Conservation (phyloP, 208 protist species). For the Phytomonas serpens region DNA sequence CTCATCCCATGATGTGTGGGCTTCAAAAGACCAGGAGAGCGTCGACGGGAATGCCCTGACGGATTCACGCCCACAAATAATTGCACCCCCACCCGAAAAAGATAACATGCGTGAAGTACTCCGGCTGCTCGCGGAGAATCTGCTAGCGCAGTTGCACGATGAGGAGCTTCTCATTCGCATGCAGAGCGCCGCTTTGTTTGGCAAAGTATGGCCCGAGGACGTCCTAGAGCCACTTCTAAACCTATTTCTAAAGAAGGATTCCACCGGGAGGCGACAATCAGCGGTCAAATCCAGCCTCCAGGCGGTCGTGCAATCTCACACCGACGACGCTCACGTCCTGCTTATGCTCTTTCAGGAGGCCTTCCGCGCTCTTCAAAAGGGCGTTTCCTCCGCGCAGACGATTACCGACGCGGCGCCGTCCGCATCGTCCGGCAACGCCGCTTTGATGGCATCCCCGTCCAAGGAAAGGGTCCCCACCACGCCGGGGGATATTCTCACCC, state of each 20-base stretch:
- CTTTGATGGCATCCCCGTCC: not conserved
- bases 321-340: constrained; percentile 21
- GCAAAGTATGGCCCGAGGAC: constrained; percentile 67
- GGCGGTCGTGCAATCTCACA: constrained; percentile 46
- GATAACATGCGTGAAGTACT: constrained; percentile 44
- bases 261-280: constrained; percentile 38
- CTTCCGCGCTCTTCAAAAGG: constrained; percentile 4
- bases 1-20: not conserved
- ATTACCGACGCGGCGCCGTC: not conserved
- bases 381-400: not conserved
- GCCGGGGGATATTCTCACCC: constrained; percentile 33
- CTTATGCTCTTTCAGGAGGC: constrained; percentile 26
- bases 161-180: constrained; percentile 68
- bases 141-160: constrained; percentile 65
- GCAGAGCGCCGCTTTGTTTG: constrained; percentile 57
- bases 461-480: constrained; percentile 16
- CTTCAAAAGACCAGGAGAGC: not conserved
- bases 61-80: not conserved
- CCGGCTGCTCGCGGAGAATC: constrained; percentile 56
- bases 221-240: constrained; percentile 58
- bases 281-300: constrained; percentile 32
- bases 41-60: not conserved
- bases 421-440: not conserved
- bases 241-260: constrained; percentile 38
- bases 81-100: not conserved